Percentiles rank a stretch among this genome's conserved stretches.
Evolutionary conservation across 257 asterid species (phyloP).

Genomic region (Paraleonurus japonicus): DNA sequence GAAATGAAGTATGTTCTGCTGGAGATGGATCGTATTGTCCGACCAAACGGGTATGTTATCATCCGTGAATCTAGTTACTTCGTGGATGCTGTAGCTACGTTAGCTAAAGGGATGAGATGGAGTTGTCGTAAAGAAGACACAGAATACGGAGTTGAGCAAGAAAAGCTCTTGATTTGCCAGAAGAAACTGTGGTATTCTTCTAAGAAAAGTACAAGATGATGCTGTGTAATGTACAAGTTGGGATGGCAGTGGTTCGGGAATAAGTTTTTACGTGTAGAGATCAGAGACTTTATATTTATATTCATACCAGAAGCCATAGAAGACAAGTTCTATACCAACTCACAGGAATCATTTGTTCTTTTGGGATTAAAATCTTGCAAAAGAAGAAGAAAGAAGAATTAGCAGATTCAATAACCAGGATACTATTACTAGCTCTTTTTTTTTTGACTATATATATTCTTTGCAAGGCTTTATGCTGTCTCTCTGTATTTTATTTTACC

Average conservation of each 20-base stretch:
- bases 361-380: slow-evolving; percentile 22
- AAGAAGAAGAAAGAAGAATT: slow-evolving; percentile 28
- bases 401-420: slow-evolving; percentile 38
- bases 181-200: slow-evolving; percentile 94
- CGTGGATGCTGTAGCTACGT: slow-evolving; percentile 55
- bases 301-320: slow-evolving; percentile 32
- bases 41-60: slow-evolving; percentile 84
- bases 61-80: slow-evolving; percentile 82
- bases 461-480: slow-evolving; percentile 34
- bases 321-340: slow-evolving; percentile 30
- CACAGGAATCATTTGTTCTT: slow-evolving; percentile 26
- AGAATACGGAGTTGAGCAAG: slow-evolving; percentile 60
- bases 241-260: slow-evolving; percentile 1
- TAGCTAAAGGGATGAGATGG: slow-evolving; percentile 94
- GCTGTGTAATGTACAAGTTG: neutral
- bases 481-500: slow-evolving; percentile 33
- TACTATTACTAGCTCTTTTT: slow-evolving; percentile 17
- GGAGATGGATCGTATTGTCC: slow-evolving; percentile 93
- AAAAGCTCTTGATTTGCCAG: slow-evolving; percentile 88
- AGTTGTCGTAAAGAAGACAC: slow-evolving; percentile 84
- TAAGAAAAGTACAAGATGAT: slow-evolving; percentile 49
- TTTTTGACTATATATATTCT: slow-evolving; percentile 41
- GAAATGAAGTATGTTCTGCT: slow-evolving; percentile 87
- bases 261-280: slow-evolving; percentile 32
- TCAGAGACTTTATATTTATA: slow-evolving; percentile 24